Conservation (phyloP, 2,329 filamentous ascomycete species). For the Arthrobotrys sphaeroides region DNA sequence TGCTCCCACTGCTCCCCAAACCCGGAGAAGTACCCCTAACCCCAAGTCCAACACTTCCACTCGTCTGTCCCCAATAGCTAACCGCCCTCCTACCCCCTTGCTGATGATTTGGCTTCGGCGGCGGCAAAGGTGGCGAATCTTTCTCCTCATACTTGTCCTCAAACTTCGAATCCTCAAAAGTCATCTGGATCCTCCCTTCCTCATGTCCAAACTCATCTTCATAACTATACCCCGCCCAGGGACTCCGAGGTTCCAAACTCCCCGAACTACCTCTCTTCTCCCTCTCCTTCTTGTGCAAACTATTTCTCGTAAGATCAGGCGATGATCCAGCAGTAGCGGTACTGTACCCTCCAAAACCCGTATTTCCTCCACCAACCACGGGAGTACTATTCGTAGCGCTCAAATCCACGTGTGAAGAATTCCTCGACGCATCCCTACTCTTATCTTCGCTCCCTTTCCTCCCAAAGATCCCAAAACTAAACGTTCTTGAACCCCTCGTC, state of each 20-base stretch:
- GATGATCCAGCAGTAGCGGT: slow-evolving; percentile 28
- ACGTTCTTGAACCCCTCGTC: slow-evolving; percentile 21
- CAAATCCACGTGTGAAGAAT: slow-evolving; percentile 46
- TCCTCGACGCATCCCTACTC: slow-evolving; percentile 20
- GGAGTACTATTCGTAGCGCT: neutral
- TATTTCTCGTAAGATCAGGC: slow-evolving; percentile 27
- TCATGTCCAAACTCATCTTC: slow-evolving; percentile 63
- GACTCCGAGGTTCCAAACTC: slow-evolving; percentile 23
- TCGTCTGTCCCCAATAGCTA: slow-evolving; percentile 50
- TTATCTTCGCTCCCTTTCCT: slow-evolving; percentile 45
- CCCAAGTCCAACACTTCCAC: neutral
- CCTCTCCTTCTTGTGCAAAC: slow-evolving; percentile 42
- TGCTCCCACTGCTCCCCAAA: slow-evolving; percentile 21
- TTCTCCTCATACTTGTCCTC: slow-evolving; percentile 27
- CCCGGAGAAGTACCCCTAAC: slow-evolving; percentile 34
- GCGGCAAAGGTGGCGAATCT: slow-evolving; percentile 64
- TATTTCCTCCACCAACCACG: neutral
- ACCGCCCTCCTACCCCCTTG: slow-evolving; percentile 26
- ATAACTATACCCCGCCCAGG: slow-evolving; percentile 37
- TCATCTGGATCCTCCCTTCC: slow-evolving; percentile 69
- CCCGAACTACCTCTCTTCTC: slow-evolving; percentile 19
- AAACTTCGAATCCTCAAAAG: slow-evolving; percentile 67
- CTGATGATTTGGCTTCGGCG: slow-evolving; percentile 50
- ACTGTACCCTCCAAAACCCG: neutral
- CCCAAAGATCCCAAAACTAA: slow-evolving; percentile 48